Conservation (phyloP, 75 land plant genomes). For the Selaginella tamariscina region DNA sequence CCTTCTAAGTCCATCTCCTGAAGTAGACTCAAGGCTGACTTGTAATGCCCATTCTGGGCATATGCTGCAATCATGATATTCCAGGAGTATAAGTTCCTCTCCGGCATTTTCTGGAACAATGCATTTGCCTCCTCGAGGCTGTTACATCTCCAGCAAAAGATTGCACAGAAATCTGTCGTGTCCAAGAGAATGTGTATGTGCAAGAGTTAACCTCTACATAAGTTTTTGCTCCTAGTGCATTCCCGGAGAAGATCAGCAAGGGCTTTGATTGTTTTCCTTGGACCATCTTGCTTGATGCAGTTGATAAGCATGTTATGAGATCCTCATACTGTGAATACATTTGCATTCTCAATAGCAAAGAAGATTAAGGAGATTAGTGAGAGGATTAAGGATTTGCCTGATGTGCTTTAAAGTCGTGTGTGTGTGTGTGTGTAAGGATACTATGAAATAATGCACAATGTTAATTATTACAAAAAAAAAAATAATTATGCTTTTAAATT, state of each 20-base stretch:
- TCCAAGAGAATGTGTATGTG: constrained; percentile 1
- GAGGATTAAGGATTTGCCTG: background rate
- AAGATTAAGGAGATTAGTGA: background rate
- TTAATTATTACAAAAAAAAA: no score
- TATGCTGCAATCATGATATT: constrained; percentile 7
- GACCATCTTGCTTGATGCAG: background rate
- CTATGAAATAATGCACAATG: no score
- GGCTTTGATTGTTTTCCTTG: no score
- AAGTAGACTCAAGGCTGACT: background rate
- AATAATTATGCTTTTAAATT: no score
- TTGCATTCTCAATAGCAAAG: no score
- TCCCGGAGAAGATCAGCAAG: background rate
- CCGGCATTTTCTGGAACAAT: background rate
- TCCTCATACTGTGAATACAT: no score
- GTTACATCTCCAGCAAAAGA: background rate
- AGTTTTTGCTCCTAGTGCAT: background rate
- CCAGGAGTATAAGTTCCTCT: background rate
- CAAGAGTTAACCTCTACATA: background rate
- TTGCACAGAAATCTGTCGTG: background rate
- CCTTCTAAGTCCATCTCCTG: constrained; percentile 2
- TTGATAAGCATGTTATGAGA: no score
- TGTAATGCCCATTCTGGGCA: background rate
- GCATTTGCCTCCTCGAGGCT: background rate
- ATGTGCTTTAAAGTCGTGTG: background rate
- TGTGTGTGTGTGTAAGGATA: no score